phyloP scores from a whole-genome alignment of 1,139 yeast genomes.

The Sugiyamaella castrensis region DNA sequence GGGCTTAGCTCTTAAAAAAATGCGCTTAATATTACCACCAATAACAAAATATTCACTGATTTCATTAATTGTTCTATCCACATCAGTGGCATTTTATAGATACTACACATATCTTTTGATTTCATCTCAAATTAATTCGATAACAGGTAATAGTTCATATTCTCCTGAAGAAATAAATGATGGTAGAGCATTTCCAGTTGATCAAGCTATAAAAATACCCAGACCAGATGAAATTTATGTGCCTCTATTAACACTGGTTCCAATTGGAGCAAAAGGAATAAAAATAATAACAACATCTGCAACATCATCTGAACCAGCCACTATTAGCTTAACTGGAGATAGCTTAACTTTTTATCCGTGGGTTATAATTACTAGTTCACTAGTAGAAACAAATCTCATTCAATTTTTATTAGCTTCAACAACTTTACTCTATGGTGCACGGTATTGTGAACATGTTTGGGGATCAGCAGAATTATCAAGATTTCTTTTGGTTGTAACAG shows the following conservation, averaged over 20 bases:
- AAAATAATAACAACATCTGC: neutral
- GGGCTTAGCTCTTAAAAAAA: neutral
- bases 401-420: slow-evolving; percentile 49
- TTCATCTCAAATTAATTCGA: slow-evolving; percentile 15
- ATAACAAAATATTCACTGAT: slow-evolving; percentile 17
- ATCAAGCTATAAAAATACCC: slow-evolving; percentile 12
- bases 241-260: slow-evolving; percentile 15
- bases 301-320: neutral
- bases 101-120: slow-evolving; percentile 30
- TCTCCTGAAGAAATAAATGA: neutral
- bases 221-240: slow-evolving; percentile 14
- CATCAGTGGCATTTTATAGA: slow-evolving; percentile 37
- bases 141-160: slow-evolving; percentile 4
- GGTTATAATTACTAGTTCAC: slow-evolving; percentile 68
- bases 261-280: neutral
- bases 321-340: slow-evolving; percentile 29
- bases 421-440: slow-evolving; percentile 54
- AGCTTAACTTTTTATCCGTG: slow-evolving; percentile 52
- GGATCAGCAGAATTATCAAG: slow-evolving; percentile 58
- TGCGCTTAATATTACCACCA: slow-evolving; percentile 16
- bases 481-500: slow-evolving; percentile 57
- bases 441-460: slow-evolving; percentile 53
- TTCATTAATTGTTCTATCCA: slow-evolving; percentile 35
- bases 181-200: slow-evolving; percentile 1
- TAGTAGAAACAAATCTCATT: slow-evolving; percentile 61